Evolutionary conservation across 2,329 filamentous ascomycete genomes (phyloP).

Genomic region (Aureobasidium melanogenum): DNA sequence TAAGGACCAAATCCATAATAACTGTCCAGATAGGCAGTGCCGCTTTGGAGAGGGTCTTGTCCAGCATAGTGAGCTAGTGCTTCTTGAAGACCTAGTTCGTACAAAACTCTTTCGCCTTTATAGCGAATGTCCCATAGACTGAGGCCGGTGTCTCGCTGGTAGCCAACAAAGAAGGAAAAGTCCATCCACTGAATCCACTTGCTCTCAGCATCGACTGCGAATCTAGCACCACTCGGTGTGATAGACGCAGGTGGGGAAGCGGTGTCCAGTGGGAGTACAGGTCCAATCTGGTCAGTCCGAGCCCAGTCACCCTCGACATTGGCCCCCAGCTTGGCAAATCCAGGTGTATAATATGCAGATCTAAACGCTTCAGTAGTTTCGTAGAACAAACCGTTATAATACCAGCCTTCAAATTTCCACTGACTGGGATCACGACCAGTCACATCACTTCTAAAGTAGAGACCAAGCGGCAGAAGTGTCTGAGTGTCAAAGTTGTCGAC

Average conservation of each 20-base stretch:
- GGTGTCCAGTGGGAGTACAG: conserved; percentile 38
- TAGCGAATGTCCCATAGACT: conserved; percentile 44
- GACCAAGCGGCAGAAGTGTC: conserved; percentile 38
- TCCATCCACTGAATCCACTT: conserved; percentile 46
- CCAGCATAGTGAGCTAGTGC: conserved; percentile 45
- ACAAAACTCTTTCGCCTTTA: conserved; percentile 47
- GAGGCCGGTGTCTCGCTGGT: conserved; percentile 41
- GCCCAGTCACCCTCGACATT: conserved; percentile 43
- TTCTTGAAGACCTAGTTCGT: conserved; percentile 49
- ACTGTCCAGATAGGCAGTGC: conserved; percentile 30
- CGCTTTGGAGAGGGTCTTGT: conserved; percentile 37
- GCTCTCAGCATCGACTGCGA: conserved; percentile 32
- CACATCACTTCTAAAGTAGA: conserved; percentile 37
- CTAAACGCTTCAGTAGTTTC: conserved; percentile 38
- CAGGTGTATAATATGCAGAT: conserved; percentile 32
- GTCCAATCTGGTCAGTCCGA: conserved; percentile 33
- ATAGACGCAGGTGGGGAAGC: conserved; percentile 45
- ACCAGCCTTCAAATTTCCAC: conserved; percentile 46
- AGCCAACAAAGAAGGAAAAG: conserved; percentile 44
- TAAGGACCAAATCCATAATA: conserved; percentile 42
- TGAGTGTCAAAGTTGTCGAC: conserved; percentile 33
- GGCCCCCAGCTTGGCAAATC: conserved; percentile 39
- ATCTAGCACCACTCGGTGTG: conserved; percentile 34
- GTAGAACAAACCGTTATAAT: conserved; percentile 48
- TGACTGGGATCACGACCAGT: conserved; percentile 42